These are phyloP conservation scores for Misopates orontium DNA, from an alignment of 257 asterid genomes.

Conservation along the genomic window DNA sequence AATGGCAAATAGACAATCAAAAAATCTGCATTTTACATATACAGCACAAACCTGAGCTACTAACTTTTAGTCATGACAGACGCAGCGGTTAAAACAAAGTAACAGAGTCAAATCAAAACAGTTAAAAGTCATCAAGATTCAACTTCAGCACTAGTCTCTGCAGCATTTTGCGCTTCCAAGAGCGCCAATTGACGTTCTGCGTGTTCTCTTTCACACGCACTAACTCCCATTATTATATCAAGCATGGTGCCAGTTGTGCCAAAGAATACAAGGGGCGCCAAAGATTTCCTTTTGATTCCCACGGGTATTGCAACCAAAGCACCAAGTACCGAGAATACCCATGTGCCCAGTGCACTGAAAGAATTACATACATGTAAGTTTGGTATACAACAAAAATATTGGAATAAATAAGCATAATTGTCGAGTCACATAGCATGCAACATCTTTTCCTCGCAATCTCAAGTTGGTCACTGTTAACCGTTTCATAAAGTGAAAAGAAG, in stretches of 20 bases:
- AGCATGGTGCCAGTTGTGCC: constrained; percentile 99
- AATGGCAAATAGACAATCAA: too few relatives aligned
- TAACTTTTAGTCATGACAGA: neutral
- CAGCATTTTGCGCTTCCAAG: constrained; percentile 66
- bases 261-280: constrained; percentile 88
- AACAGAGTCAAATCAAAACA: neutral
- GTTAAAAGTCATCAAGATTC: constrained; percentile 41
- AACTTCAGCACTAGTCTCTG: constrained; percentile 24
- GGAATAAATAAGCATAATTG: neutral
- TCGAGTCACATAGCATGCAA: neutral
- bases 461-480: too few relatives aligned
- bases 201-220: constrained; percentile 90
- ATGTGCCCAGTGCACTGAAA: constrained; percentile 87
- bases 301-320: constrained; percentile 92
- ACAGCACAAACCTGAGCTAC: neutral
- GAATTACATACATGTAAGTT: neutral
- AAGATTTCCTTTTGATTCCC: constrained; percentile 82
- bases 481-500: too few relatives aligned
- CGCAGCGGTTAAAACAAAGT: neutral
- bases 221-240: constrained; percentile 87
- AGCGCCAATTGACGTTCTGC: constrained; percentile 86
- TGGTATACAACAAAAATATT: neutral
- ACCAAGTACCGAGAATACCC: constrained; percentile 94
- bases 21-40: neutral
- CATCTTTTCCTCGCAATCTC: neutral